These are phyloP conservation scores for Termitomyces sp. DNA, from an alignment of 768 basidiomycete genomes.

Conservation along the genomic window DNA sequence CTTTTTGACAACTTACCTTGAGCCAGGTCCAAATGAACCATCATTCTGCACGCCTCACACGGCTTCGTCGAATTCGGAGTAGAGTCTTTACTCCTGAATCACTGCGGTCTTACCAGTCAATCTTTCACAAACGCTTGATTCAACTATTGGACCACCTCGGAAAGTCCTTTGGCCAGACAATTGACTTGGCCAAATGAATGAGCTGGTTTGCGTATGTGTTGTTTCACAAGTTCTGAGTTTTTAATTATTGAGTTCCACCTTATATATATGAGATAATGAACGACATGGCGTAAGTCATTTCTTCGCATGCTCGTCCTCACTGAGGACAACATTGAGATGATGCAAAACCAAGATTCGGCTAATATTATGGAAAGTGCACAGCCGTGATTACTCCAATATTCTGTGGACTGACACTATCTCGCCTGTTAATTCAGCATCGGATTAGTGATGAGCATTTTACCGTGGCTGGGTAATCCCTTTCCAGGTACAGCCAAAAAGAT, in stretches of 20 bases:
- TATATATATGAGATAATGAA: background rate
- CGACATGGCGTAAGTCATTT: background rate
- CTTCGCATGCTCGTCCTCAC: background rate
- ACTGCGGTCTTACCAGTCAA: constrained; percentile 21
- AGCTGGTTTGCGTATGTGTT: background rate
- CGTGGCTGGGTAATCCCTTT: background rate
- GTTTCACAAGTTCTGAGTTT: background rate
- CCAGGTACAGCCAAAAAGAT: background rate
- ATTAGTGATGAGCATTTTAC: background rate
- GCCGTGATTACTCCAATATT: background rate
- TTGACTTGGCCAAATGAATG: background rate
- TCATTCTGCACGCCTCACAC: constrained; percentile 9
- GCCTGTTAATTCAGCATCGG: background rate
- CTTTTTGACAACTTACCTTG: background rate
- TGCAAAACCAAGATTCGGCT: background rate
- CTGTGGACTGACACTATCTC: too few species aligned
- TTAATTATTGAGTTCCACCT: background rate
- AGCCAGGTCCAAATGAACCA: background rate
- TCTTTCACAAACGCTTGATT: background rate
- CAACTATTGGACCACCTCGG: background rate
- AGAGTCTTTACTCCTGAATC: constrained; percentile 28
- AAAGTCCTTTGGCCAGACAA: background rate
- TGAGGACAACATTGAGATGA: too few species aligned
- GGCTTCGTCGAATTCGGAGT: constrained; percentile 35
- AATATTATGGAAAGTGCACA: background rate